phyloP scores from a whole-genome alignment of 2,329 filamentous ascomycete species.

The Hymenoscyphus fraxineus region DNA sequence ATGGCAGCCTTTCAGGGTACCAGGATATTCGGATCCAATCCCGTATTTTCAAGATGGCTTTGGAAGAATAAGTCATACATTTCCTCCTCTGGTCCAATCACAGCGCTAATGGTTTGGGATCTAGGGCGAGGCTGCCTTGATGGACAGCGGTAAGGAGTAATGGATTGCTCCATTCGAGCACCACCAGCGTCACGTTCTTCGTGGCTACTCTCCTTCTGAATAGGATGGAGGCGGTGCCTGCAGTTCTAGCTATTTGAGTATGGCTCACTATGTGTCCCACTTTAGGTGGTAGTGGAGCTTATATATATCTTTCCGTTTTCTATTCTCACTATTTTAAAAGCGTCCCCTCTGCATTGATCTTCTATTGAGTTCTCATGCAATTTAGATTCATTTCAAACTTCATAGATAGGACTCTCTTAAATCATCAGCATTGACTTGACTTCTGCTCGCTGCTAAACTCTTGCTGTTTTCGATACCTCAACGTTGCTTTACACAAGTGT shows the following conservation, averaged over 20 bases:
- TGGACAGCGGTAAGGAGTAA: conserved; percentile 12
- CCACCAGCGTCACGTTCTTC: conserved; percentile 26
- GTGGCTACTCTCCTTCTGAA: conserved; percentile 24
- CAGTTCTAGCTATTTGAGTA: conserved; percentile 8
- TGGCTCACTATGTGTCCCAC: conserved; percentile 22
- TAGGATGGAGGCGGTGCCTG: conserved; percentile 29
- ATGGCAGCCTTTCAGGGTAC: conserved; percentile 13
- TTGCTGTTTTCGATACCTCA: background rate
- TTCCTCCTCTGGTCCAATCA: conserved; percentile 20
- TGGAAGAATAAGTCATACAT: conserved; percentile 19
- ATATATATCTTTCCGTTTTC: background rate
- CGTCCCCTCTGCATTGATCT: background rate
- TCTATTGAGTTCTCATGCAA: conserved; percentile 4
- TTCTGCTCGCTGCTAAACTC: background rate
- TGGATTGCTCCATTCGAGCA: conserved; percentile 13
- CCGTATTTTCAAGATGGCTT: conserved; percentile 21
- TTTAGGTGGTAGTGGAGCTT: conserved; percentile 8
- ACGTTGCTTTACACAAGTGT: background rate
- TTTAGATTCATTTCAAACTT: conserved; percentile 2
- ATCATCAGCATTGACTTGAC: conserved; percentile 7
- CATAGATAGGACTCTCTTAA: conserved; percentile 7
- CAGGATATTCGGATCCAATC: conserved; percentile 23
- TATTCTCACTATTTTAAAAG: background rate
- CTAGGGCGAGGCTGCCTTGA: conserved; percentile 27
- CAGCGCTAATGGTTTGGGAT: conserved; percentile 8